Evolutionary conservation across 495 filamentous ascomycete species (phyloP), one percentile per base, ranked within the genome.

Genomic region (Trichoderma asperelloides): DNA sequence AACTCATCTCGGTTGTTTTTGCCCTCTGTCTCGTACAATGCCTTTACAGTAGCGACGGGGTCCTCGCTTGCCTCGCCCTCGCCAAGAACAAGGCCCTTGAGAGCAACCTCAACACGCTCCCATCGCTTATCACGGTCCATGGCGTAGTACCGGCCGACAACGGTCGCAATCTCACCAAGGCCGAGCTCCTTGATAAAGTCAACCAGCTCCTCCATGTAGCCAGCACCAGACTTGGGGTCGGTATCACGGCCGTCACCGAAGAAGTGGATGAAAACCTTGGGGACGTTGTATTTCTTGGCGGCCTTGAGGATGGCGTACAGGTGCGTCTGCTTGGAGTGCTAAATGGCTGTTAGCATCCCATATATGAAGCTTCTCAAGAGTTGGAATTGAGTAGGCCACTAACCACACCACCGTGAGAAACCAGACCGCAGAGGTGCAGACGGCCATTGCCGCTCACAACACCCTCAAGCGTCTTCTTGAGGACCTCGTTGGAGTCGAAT

Each of bases 61-160:
- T 98, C 96, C 39, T 80, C 84, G 79, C 86, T 91, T 63, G 87
- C 84, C 77, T 96, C 90, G 68, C 95, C 95, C 72, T 97, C 91
- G 51, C 96, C 95, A 7, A 82, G 78, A 23, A 96, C 79, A 73
- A 98, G 76, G 69, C 91, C 94, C 78, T 93, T 93, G 76, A 98
- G 75, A 66, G 89, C 96, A 72, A 97, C 71, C 81, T 96, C 90
- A 67, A 96, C 86, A 72, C 95, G 85, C 74, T 98, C 93, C 95
- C 95, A 98, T 76, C 95, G 87, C 90, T 98, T 98, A 79, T 98
- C 95, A 72, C 95, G 93, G 82, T 98, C 95, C 95, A 98, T 98
- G 75, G 92, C 92, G 76, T 91, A 98, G 86, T 97, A 98, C 69
- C 95, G 86, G 64, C 95, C 95, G 45, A 98, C 94, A 37, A 96